These are phyloP conservation scores for Abelmoschus esculentus DNA, from an alignment of 345 rosid species.

Conservation along the genomic window DNA sequence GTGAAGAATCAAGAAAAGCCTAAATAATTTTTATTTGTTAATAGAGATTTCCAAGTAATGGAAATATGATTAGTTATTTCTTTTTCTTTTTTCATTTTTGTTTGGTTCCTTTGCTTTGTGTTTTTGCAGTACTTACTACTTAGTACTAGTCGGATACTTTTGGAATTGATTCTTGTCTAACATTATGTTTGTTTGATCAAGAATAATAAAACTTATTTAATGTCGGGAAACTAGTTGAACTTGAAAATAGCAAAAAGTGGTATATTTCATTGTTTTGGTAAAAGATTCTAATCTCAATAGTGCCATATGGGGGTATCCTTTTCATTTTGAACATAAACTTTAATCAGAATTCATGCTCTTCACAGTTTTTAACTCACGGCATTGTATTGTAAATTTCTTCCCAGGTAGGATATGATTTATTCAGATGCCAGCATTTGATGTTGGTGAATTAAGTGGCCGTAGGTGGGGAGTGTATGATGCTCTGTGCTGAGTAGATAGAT, in stretches of 20 bases:
- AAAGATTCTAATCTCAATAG: not conserved
- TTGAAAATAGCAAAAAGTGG: not conserved
- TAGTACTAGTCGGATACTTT: not conserved
- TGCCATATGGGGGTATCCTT: not conserved
- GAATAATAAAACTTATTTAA: not conserved
- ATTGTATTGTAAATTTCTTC: not conserved
- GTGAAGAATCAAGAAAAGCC: not conserved
- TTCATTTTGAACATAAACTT: not conserved
- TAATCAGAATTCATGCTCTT: not conserved
- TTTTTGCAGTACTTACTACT: not conserved
- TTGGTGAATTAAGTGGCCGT: not conserved
- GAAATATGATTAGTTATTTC: not conserved
- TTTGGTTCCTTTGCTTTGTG: not conserved
- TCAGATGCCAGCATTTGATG: conserved; percentile 4
- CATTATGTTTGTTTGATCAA: not conserved
- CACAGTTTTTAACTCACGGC: not conserved
- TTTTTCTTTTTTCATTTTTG: too few species aligned
- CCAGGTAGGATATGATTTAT: conserved; percentile 7
- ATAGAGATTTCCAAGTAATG: not conserved
- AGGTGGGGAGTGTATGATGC: conserved; percentile 13
- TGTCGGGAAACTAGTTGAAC: not conserved
- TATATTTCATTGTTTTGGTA: not conserved
- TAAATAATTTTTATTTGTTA: not conserved
- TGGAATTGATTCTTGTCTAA: not conserved
- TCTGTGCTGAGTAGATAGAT: conserved; percentile 31